Evolutionary conservation across 352 stramenopile species (phyloP).

Genomic region (Pythium vanterpoolii): DNA sequence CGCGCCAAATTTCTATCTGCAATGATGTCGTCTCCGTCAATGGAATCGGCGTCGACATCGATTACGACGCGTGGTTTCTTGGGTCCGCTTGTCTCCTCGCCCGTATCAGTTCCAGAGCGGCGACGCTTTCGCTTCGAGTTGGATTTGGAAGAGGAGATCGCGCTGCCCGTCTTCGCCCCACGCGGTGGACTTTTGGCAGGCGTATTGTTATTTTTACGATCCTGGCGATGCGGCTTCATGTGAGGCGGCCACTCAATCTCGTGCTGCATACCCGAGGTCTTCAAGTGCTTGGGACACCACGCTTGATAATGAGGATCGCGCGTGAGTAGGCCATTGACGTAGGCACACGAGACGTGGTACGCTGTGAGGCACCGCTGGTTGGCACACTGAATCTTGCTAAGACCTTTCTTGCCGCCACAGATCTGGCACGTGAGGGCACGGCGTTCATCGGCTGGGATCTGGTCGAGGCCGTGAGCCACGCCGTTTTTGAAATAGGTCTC

Average conservation of each 20-base stretch:
- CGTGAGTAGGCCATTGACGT: slow-evolving; percentile 63
- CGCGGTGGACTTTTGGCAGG: slow-evolving; percentile 23
- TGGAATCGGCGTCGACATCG: not conserved
- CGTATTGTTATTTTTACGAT: slow-evolving; percentile 25
- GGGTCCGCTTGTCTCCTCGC: not conserved
- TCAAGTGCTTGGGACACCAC: slow-evolving; percentile 77
- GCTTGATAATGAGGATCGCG: slow-evolving; percentile 62
- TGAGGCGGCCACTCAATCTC: slow-evolving; percentile 69
- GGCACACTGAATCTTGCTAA: slow-evolving; percentile 83
- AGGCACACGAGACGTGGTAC: slow-evolving; percentile 74
- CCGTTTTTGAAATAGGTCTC: slow-evolving; percentile 80
- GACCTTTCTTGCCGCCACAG: slow-evolving; percentile 51
- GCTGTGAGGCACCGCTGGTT: slow-evolving; percentile 59
- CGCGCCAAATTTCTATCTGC: slow-evolving; percentile 13
- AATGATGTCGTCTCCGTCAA: not conserved
- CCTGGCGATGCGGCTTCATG: slow-evolving; percentile 22
- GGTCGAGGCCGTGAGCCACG: slow-evolving; percentile 53
- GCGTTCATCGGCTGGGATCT: slow-evolving; percentile 48
- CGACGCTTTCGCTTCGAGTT: slow-evolving; percentile 52
- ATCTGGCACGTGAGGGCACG: slow-evolving; percentile 52
- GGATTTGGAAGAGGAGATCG: slow-evolving; percentile 43
- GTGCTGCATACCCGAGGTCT: slow-evolving; percentile 57
- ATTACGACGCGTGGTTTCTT: slow-evolving; percentile 20
- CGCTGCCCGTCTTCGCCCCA: slow-evolving; percentile 13
- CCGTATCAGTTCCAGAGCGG: slow-evolving; percentile 7